phyloP scores from a whole-genome alignment of 2,329 filamentous ascomycete species.

The Xylariaceae sp. region DNA sequence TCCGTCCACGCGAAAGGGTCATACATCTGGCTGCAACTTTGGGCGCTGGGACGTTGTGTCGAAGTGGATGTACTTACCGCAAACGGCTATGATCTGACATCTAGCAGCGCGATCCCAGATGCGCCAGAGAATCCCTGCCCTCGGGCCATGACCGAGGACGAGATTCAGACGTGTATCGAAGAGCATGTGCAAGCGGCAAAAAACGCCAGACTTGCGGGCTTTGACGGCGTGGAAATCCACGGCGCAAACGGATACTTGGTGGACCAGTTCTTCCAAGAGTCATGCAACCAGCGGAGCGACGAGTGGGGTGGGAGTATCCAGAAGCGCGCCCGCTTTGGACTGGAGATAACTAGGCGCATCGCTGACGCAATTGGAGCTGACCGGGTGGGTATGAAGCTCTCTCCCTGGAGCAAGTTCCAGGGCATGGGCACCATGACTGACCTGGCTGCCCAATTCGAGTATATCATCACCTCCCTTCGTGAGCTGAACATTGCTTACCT shows the following conservation, averaged over 20 bases:
- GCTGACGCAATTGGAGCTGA: slow-evolving; percentile 44
- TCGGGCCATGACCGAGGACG: slow-evolving; percentile 56
- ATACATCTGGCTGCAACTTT: slow-evolving; percentile 55
- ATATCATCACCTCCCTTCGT: slow-evolving; percentile 41
- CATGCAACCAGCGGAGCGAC: slow-evolving; percentile 22
- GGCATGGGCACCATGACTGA: slow-evolving; percentile 56
- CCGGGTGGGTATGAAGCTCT: slow-evolving; percentile 51
- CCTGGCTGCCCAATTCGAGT: slow-evolving; percentile 57
- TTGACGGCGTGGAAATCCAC: slow-evolving; percentile 51
- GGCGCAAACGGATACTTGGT: slow-evolving; percentile 51
- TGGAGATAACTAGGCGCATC: slow-evolving; percentile 43
- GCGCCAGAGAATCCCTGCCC: slow-evolving; percentile 36
- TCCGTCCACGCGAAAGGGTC: slow-evolving; percentile 55
- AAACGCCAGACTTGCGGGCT: slow-evolving; percentile 57
- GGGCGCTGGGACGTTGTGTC: slow-evolving; percentile 51
- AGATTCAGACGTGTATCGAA: slow-evolving; percentile 59
- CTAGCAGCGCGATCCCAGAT: slow-evolving; percentile 31
- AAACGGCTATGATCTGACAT: slow-evolving; percentile 23
- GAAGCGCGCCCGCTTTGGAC: slow-evolving; percentile 36
- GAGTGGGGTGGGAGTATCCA: slow-evolving; percentile 26
- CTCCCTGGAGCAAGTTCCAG: slow-evolving; percentile 57
- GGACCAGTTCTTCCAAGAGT: slow-evolving; percentile 47
- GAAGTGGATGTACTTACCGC: slow-evolving; percentile 20
- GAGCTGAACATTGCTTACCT: slow-evolving; percentile 54
- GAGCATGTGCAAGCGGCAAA: slow-evolving; percentile 51